Evolutionary conservation across 768 basidiomycete genomes (phyloP).

Genomic region (Rhodosporidiobolus odoratus): DNA sequence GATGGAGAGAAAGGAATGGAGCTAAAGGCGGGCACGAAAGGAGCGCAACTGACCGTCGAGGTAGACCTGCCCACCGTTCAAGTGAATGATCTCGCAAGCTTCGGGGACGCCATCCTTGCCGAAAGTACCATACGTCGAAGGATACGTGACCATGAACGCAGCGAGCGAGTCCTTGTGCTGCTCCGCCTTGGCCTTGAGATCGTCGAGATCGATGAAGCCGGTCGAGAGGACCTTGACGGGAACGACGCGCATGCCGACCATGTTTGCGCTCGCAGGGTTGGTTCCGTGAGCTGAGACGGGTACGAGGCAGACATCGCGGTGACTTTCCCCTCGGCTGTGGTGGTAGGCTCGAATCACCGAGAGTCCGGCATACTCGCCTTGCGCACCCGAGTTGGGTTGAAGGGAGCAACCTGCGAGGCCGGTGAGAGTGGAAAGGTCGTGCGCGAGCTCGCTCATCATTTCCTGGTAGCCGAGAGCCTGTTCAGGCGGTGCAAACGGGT

Average conservation of each 20-base stretch:
- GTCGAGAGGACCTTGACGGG: constrained; percentile 81
- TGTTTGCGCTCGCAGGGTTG: constrained; percentile 96
- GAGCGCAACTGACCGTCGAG: constrained; percentile 60
- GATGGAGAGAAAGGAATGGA: neutral
- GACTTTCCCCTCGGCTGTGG: constrained; percentile 73
- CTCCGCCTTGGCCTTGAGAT: constrained; percentile 79
- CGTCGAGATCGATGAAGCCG: constrained; percentile 81
- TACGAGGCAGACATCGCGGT: constrained; percentile 66
- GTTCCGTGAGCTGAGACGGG: constrained; percentile 96
- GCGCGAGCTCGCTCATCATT: constrained; percentile 81
- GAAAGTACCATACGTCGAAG: constrained; percentile 93
- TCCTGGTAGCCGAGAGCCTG: constrained; percentile 82
- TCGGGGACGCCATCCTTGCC: constrained; percentile 71
- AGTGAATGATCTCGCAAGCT: constrained; percentile 89
- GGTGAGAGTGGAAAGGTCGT: constrained; percentile 85
- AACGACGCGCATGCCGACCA: constrained; percentile 96
- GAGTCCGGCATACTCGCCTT: constrained; percentile 95
- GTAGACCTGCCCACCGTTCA: constrained; percentile 91
- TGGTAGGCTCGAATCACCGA: constrained; percentile 91
- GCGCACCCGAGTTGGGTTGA: constrained; percentile 98
- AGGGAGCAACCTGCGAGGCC: constrained; percentile 93
- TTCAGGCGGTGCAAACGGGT: constrained; percentile 85
- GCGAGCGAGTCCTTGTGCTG: constrained; percentile 86
- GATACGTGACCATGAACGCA: constrained; percentile 74
- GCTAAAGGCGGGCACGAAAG: neutral